Conservation (phyloP, 352 stramenopile genomes). For the Globisporangium echinulatum region DNA sequence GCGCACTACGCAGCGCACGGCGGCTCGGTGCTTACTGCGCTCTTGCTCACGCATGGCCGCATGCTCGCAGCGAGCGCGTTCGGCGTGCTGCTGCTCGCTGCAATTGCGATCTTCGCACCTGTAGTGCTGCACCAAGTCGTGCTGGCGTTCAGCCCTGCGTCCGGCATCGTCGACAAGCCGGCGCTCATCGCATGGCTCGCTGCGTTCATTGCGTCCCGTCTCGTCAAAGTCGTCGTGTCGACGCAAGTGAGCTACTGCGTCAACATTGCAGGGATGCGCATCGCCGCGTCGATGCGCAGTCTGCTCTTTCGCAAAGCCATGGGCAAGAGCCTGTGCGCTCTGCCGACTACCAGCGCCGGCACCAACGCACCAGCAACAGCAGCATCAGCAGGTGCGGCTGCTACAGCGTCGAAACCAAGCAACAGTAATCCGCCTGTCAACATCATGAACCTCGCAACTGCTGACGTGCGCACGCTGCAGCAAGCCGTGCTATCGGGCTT, state of each 20-base stretch:
- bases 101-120: constrained; percentile 9
- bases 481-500: too few species aligned
- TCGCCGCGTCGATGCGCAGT: constrained; percentile 2
- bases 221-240: constrained; percentile 10
- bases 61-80: constrained; percentile 3
- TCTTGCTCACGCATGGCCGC: constrained; percentile 2
- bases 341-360: too few species aligned
- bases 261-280: constrained; percentile 6
- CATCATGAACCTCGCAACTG: constrained; percentile 8
- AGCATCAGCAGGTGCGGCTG: too few species aligned
- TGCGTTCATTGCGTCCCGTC: constrained; percentile 4
- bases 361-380: not conserved
- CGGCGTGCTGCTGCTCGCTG: constrained; percentile 5
- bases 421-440: not conserved
- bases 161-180: not conserved
- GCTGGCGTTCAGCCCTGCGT: not conserved
- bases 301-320: constrained; percentile 13
- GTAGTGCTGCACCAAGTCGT: constrained; percentile 15
- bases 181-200: not conserved
- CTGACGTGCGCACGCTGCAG: constrained; percentile 14
- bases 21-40: not conserved
- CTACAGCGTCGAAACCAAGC: not conserved
- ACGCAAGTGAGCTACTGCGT: constrained; percentile 7
- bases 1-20: too few species aligned
- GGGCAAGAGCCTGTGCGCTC: not conserved